phyloP scores from a whole-genome alignment of 108 stramenopile species.

The Stephanodiscus triporus region DNA sequence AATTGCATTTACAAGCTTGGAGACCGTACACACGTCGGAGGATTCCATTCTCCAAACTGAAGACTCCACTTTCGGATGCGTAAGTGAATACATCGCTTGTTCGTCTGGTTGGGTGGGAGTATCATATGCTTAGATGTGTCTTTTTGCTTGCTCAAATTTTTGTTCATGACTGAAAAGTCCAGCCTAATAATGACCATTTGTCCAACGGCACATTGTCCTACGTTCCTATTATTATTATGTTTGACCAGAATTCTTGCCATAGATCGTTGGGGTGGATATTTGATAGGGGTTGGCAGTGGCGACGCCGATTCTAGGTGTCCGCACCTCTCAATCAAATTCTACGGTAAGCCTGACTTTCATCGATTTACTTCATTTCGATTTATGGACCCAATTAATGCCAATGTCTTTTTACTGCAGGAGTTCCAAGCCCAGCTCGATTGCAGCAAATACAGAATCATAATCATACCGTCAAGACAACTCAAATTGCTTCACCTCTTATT shows the following conservation, averaged over 20 bases:
- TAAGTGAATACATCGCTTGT: neutral
- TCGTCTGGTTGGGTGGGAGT: no score
- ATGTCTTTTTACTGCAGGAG: constrained; percentile 1
- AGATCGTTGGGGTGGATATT: constrained; percentile 37
- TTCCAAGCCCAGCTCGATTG: constrained; percentile 43
- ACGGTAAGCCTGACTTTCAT: constrained; percentile 23
- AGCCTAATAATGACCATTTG: neutral
- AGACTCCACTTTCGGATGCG: constrained; percentile 37
- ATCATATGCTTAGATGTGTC: neutral
- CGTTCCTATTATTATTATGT: neutral
- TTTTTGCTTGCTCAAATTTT: neutral
- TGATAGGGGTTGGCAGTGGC: constrained; percentile 40
- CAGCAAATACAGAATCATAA: constrained; percentile 3
- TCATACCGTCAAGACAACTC: neutral
- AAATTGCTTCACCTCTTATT: constrained; percentile 34
- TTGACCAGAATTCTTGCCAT: constrained; percentile 33
- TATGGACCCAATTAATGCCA: neutral
- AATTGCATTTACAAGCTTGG: constrained; percentile 27
- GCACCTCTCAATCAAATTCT: constrained; percentile 37
- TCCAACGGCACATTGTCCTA: no score
- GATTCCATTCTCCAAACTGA: constrained; percentile 44
- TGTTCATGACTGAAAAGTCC: neutral
- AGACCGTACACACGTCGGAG: constrained; percentile 28
- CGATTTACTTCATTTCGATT: neutral
- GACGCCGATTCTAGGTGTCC: constrained; percentile 3